Conservation (phyloP, 352 stramenopile genomes). For the Phytophthora fragariaefolia region DNA sequence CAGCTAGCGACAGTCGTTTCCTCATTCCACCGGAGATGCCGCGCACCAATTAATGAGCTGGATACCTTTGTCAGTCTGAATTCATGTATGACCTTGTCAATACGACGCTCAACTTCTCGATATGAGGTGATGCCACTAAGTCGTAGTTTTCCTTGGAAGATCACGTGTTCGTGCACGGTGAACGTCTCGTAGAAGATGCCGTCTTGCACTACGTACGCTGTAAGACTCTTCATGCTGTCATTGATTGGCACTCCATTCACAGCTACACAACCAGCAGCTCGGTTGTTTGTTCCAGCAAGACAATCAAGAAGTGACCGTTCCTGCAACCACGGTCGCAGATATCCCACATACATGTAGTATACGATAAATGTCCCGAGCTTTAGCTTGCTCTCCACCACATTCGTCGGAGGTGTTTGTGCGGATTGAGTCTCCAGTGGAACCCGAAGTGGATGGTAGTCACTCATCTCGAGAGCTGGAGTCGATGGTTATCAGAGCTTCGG, state of each 20-base stretch:
- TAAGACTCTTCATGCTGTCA: constrained; percentile 23
- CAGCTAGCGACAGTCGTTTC: constrained; percentile 81
- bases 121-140: constrained; percentile 38
- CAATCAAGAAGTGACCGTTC: constrained; percentile 94
- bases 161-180: constrained; percentile 88
- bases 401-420: constrained; percentile 1
- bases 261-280: constrained; percentile 54
- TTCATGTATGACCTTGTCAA: constrained; percentile 51
- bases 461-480: not conserved
- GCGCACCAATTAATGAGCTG: constrained; percentile 55
- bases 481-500: not conserved
- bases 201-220: constrained; percentile 86
- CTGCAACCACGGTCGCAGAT: not conserved
- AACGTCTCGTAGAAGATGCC: constrained; percentile 89
- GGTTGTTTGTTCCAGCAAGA: constrained; percentile 88
- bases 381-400: not conserved
- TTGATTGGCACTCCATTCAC: constrained; percentile 63
- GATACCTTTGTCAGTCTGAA: constrained; percentile 51
- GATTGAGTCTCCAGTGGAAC: not conserved
- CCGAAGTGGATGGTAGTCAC: not conserved
- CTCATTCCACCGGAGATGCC: constrained; percentile 80
- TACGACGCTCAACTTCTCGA: constrained; percentile 29
- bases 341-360: not conserved
- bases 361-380: not conserved
- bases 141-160: constrained; percentile 83